phyloP scores from a whole-genome alignment of 331 rosid species.

The Arachis monticola region DNA sequence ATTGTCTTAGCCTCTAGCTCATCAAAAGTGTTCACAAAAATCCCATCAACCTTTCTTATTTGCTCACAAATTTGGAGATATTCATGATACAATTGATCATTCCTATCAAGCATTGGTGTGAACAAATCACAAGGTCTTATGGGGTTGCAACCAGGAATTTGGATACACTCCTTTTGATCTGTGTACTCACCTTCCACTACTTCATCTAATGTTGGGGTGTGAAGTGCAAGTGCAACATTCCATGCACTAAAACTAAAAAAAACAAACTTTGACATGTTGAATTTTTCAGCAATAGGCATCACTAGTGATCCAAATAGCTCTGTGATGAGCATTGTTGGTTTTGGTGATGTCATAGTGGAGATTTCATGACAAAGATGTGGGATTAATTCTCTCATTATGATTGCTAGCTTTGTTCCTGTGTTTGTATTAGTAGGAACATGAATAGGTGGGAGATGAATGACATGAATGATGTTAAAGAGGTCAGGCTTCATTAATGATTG shows the following conservation, averaged over 20 bases:
- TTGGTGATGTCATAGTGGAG: constrained; percentile 1
- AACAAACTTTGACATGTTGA: background rate
- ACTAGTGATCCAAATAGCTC: background rate
- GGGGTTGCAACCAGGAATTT: constrained; percentile 28
- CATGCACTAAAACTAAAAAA: background rate
- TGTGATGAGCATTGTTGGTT: constrained; percentile 9
- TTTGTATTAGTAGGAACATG: background rate
- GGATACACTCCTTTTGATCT: background rate
- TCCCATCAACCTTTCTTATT: background rate
- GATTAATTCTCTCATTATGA: background rate
- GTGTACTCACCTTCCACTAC: background rate
- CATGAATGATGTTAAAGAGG: background rate
- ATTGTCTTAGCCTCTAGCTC: constrained; percentile 28
- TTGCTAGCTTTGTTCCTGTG: background rate
- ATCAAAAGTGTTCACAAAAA: constrained; percentile 18
- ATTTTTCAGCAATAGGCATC: too few relatives aligned
- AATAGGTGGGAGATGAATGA: constrained; percentile 20
- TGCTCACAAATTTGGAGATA: background rate
- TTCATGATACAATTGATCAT: background rate
- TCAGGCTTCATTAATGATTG: background rate
- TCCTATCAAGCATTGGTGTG: background rate
- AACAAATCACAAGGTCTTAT: background rate
- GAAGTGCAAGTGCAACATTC: background rate
- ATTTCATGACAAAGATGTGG: background rate
- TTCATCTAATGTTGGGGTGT: background rate